These are phyloP conservation scores for Cutaneotrichosporon mucoides DNA, from an alignment of 1,284 basidiomycete species.

Conservation along the genomic window DNA sequence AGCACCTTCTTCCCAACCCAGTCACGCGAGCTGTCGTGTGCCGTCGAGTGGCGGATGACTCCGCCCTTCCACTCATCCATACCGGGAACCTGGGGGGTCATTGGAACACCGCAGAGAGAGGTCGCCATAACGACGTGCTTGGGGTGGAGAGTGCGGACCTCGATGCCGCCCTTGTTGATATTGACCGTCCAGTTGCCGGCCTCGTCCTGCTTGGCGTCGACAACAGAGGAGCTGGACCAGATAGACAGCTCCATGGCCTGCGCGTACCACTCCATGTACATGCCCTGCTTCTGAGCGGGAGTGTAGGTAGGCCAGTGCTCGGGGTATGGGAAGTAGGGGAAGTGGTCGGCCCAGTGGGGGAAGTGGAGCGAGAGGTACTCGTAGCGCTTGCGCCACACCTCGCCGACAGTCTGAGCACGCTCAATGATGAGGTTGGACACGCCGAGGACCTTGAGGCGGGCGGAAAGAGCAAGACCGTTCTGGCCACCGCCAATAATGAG, in stretches of 20 bases:
- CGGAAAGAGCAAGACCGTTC: slow-evolving; percentile 47
- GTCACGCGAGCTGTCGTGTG: slow-evolving; percentile 53
- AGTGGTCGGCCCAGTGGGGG: slow-evolving; percentile 53
- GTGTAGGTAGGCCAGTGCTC: slow-evolving; percentile 60
- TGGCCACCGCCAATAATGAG: slow-evolving; percentile 53
- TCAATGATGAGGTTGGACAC: slow-evolving; percentile 47
- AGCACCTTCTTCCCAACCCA: slow-evolving; percentile 59
- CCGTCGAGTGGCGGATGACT: slow-evolving; percentile 56
- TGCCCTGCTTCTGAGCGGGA: slow-evolving; percentile 51
- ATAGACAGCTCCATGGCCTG: slow-evolving; percentile 35
- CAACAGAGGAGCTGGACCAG: slow-evolving; percentile 52
- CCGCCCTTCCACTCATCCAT: slow-evolving; percentile 52
- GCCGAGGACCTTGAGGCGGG: slow-evolving; percentile 48
- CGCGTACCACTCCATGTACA: slow-evolving; percentile 40
- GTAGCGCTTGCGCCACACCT: slow-evolving; percentile 55
- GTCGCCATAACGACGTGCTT: slow-evolving; percentile 38
- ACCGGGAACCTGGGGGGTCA: slow-evolving; percentile 23
- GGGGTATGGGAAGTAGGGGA: slow-evolving; percentile 54
- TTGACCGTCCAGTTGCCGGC: slow-evolving; percentile 55
- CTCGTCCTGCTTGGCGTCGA: slow-evolving; percentile 50
- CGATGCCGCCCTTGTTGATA: slow-evolving; percentile 49
- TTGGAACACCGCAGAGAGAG: slow-evolving; percentile 25
- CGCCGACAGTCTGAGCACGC: slow-evolving; percentile 43
- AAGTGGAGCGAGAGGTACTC: slow-evolving; percentile 61
- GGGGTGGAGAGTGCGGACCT: slow-evolving; percentile 53